These are phyloP conservation scores for Blastocystis sp. DNA, from an alignment of 352 stramenopile genomes.

Conservation along the genomic window DNA sequence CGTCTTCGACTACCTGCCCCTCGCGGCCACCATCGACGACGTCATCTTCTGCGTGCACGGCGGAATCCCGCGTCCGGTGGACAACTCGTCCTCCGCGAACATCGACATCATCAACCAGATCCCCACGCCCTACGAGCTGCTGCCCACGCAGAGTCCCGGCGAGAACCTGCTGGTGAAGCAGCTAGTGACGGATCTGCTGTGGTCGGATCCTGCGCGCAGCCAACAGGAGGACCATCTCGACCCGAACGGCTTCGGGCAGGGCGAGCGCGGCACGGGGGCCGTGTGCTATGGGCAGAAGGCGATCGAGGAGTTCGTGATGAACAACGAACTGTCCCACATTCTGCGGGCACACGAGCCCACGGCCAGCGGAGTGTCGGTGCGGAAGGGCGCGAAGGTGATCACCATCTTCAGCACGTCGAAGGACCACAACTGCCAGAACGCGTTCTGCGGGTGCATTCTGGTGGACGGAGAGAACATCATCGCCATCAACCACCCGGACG, in stretches of 20 bases:
- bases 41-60: slow-evolving; percentile 89
- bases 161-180: slow-evolving; percentile 44
- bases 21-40: slow-evolving; percentile 84
- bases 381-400: slow-evolving; percentile 78
- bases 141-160: background rate
- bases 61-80: slow-evolving; percentile 75
- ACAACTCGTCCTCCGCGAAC: background rate
- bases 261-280: slow-evolving; percentile 79
- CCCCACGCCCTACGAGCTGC: slow-evolving; percentile 24
- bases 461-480: slow-evolving; percentile 56
- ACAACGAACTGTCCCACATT: slow-evolving; percentile 81
- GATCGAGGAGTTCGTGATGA: slow-evolving; percentile 79
- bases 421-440: slow-evolving; percentile 38
- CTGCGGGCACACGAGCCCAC: slow-evolving; percentile 84
- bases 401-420: slow-evolving; percentile 71
- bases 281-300: slow-evolving; percentile 85
- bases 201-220: slow-evolving; percentile 62
- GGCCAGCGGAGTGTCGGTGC: slow-evolving; percentile 81
- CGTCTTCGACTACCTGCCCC: slow-evolving; percentile 84
- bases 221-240: slow-evolving; percentile 67
- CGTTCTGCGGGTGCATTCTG: slow-evolving; percentile 62
- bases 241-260: slow-evolving; percentile 79
- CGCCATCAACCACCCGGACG: slow-evolving; percentile 57
- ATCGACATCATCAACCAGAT: slow-evolving; percentile 17
- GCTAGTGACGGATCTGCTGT: slow-evolving; percentile 46